Conservation (phyloP, 345 rosid genomes). For the Isatis tinctoria region DNA sequence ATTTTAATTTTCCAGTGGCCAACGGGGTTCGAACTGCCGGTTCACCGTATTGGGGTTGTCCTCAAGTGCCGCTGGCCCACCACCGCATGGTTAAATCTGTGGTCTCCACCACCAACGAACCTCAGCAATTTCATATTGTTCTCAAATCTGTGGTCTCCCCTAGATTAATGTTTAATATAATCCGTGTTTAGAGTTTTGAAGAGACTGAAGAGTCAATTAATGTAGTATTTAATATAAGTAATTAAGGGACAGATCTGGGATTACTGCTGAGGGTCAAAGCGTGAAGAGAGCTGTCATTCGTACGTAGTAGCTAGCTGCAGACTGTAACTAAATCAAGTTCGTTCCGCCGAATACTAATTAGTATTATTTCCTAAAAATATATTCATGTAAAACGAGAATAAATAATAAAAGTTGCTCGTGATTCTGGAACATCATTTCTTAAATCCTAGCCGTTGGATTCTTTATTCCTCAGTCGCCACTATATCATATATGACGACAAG, state of each 20-base stretch:
- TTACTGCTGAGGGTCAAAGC: slow-evolving; percentile 17
- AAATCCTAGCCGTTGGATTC: slow-evolving; percentile 27
- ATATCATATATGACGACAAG: not conserved
- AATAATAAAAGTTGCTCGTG: slow-evolving; percentile 6
- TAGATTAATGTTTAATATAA: not conserved
- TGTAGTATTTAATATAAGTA: not conserved
- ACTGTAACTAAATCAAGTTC: not conserved
- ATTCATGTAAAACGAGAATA: not conserved
- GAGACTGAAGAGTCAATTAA: slow-evolving; percentile 14
- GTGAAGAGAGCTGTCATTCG: slow-evolving; percentile 27
- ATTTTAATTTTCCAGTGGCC: too few species aligned
- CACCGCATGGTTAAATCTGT: too few species aligned
- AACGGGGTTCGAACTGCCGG: too few species aligned
- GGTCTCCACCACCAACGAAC: too few species aligned
- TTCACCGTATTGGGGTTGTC: too few species aligned
- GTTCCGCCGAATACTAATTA: not conserved
- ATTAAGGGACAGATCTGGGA: slow-evolving; percentile 24
- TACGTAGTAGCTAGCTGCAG: slow-evolving; percentile 5
- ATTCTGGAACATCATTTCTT: slow-evolving; percentile 2
- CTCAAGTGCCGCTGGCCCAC: too few species aligned
- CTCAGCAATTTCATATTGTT: slow-evolving; percentile 6
- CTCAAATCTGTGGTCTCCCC: not conserved
- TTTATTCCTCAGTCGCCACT: not conserved
- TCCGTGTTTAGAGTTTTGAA: not conserved
- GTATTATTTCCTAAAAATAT: not conserved